Evolutionary conservation across 2,329 filamentous ascomycete species (phyloP).

Genomic region (Zopfia rhizophila): DNA sequence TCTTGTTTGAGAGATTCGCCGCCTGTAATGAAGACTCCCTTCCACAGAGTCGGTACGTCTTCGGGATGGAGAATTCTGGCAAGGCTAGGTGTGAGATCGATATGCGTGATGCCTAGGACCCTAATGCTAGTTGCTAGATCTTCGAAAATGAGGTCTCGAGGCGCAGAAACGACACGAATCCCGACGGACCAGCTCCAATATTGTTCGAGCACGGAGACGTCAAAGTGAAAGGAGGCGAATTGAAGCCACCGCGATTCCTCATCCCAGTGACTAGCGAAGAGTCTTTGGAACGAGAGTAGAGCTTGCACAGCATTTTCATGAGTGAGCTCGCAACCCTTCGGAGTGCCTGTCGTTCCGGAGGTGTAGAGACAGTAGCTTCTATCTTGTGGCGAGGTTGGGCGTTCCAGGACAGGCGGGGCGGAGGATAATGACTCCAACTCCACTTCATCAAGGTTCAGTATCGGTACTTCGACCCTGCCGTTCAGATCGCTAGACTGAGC

Average conservation of each 20-base stretch:
- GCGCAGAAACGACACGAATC: conserved; percentile 83
- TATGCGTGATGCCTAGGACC: conserved; percentile 81
- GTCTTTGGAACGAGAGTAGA: conserved; percentile 83
- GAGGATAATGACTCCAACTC: conserved; percentile 47
- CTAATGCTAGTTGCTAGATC: conserved; percentile 80
- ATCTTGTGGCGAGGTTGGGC: conserved; percentile 58
- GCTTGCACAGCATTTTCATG: conserved; percentile 91
- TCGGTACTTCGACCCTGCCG: conserved; percentile 42
- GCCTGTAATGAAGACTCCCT: conserved; percentile 91
- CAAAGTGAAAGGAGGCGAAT: conserved; percentile 94
- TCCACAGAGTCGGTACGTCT: conserved; percentile 81
- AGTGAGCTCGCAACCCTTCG: conserved; percentile 88
- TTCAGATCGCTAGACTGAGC: conserved; percentile 54
- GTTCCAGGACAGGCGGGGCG: conserved; percentile 40
- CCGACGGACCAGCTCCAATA: conserved; percentile 97
- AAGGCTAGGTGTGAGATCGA: conserved; percentile 89
- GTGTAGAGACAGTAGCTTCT: conserved; percentile 88
- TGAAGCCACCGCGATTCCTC: conserved; percentile 82
- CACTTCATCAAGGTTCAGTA: conserved; percentile 60
- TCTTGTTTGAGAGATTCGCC: conserved; percentile 90
- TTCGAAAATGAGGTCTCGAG: conserved; percentile 85
- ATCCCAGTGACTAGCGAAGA: conserved; percentile 82
- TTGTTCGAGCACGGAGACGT: conserved; percentile 91
- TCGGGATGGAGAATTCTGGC: conserved; percentile 81
- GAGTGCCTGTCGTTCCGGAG: conserved; percentile 85